Evolutionary conservation across 495 filamentous ascomycete genomes (phyloP), one percentile per base, ranked within the genome.

Genomic region (Aspergillus diversus): DNA sequence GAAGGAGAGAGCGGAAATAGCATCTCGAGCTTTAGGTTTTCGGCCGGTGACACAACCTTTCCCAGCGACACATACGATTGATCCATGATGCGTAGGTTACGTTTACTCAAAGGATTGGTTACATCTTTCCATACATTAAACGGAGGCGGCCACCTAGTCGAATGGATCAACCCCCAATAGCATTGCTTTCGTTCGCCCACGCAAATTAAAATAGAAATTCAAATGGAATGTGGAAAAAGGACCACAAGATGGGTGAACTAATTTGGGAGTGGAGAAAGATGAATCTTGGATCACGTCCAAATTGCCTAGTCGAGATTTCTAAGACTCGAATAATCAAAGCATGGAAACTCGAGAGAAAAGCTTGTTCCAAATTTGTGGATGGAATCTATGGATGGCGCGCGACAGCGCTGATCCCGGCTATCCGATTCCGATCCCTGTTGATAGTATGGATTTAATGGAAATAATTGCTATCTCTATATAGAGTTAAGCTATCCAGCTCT

Each of bases 351-450:
- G 33, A 15, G 53, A 33, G 15, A 17, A 55, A 55, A 55, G 53
- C 53, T 55, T 55, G 37, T 35, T 35, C 33, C 21, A 27, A 27
- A 27, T 27, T 27, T 27, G 21, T 27, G 21, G 2, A 27, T 27
- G 21, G 21, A 27, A 27, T 27, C 21, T 27, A 55, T 13, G 33
- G 7, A 5, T 55, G n/a, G 32, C 34, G 52, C 6, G n/a, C n/a
- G 52, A 33, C 52, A 55, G 52, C 31, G 52, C 52, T 55, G 39
- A 21, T 15, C 33, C 53, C 12, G 33, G 13, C 52, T 34, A 15
- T 27, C 21, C 21, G 21, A 27, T 27, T 27, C 21, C 21, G 21
- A 27, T 27, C 1, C 21, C 21, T 27, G 21, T 27, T 27, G 21
- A 27, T 27, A 27, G 1, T 27, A 27, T 27, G 21, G 21, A 27